These are phyloP conservation scores for Fusarium phyllophilum DNA, from an alignment of 2,329 filamentous ascomycete genomes.

Conservation along the genomic window DNA sequence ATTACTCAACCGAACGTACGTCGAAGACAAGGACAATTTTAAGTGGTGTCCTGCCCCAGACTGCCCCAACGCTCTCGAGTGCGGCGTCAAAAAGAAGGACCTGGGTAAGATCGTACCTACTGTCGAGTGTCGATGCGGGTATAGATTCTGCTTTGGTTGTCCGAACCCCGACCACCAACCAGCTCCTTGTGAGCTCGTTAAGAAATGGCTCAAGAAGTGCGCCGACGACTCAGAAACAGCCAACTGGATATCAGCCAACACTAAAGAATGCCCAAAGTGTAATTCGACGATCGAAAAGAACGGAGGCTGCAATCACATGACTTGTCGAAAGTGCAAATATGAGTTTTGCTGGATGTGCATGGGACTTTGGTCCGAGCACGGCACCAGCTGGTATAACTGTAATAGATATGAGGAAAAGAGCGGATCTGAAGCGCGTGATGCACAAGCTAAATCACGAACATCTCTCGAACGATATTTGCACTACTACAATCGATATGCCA, in stretches of 20 bases:
- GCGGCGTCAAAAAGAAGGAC: slow-evolving; percentile 86
- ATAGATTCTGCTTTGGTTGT: slow-evolving; percentile 96
- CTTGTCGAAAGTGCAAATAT: slow-evolving; percentile 92
- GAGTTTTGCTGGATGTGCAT: slow-evolving; percentile 99
- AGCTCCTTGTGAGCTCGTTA: slow-evolving; percentile 89
- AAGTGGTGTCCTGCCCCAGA: slow-evolving; percentile 99
- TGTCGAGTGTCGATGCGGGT: slow-evolving; percentile 84
- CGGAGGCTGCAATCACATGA: slow-evolving; percentile 98
- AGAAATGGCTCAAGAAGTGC: slow-evolving; percentile 97
- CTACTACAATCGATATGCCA: slow-evolving; percentile 99
- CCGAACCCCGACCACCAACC: slow-evolving; percentile 91
- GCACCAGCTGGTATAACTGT: slow-evolving; percentile 99
- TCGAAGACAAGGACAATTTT: slow-evolving; percentile 93
- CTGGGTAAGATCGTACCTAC: slow-evolving; percentile 87
- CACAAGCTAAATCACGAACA: slow-evolving; percentile 88
- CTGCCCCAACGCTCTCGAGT: slow-evolving; percentile 92
- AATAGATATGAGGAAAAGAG: slow-evolving; percentile 98
- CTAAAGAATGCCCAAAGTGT: slow-evolving; percentile 97
- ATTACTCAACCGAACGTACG: slow-evolving; percentile 91
- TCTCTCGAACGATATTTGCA: slow-evolving; percentile 96
- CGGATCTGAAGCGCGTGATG: slow-evolving; percentile 87
- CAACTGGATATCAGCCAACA: slow-evolving; percentile 99
- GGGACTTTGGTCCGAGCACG: slow-evolving; percentile 98
- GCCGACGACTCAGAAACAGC: slow-evolving; percentile 98
- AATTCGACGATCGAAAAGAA: slow-evolving; percentile 99